Evolutionary conservation across 768 basidiomycete genomes (phyloP), one percentile per base, ranked within the genome.

Genomic region (Podaxis sp.): DNA sequence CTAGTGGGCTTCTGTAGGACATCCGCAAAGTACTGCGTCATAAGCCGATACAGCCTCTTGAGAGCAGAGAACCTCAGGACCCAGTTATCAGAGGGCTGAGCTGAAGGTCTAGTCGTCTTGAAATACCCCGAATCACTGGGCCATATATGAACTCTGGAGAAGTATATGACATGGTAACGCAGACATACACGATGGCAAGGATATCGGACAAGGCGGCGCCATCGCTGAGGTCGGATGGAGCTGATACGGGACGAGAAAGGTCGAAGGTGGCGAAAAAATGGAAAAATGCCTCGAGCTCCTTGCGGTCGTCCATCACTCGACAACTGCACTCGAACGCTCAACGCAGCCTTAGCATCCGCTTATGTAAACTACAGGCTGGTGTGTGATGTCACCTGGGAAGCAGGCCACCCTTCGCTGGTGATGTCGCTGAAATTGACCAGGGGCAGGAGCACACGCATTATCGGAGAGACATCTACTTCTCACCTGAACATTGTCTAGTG

Each of bases 21-120:
- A 73, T 94, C 89, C 53, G 87, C 84, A 68, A 90, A 91, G 73
- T 94, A 96, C 70, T 93, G 91, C 1, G 91, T 93, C 79, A 95
- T 89, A 41, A 94, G 84, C 50, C 94, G 83, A 74, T 93, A 95
- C 55, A 95, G 81, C 24, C 90, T 85, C 70, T 96, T 96, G 64
- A 96, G 82, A 8, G 89, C 75, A 73, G 82, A 88, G 74, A 94
- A 93, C 12, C 93, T 86, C 36, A 94, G 75, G 61, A 94, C 91
- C 94, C 94, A 96, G 74, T 93, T 95, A 69, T 94, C 93, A 11
- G 89, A 85, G 2, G 80, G 80, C 58, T 91, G 86, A 17, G 82
- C 74, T 0, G 86, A 78, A 4, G 84, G 76, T 11, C 89, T 83
- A 19, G 79, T 76, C 3, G 86, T 75, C 57, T 85, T 83, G 70